Evolutionary conservation across 2,329 filamentous ascomycete genomes (phyloP).

Genomic region (Xylariomycetidae sp.): DNA sequence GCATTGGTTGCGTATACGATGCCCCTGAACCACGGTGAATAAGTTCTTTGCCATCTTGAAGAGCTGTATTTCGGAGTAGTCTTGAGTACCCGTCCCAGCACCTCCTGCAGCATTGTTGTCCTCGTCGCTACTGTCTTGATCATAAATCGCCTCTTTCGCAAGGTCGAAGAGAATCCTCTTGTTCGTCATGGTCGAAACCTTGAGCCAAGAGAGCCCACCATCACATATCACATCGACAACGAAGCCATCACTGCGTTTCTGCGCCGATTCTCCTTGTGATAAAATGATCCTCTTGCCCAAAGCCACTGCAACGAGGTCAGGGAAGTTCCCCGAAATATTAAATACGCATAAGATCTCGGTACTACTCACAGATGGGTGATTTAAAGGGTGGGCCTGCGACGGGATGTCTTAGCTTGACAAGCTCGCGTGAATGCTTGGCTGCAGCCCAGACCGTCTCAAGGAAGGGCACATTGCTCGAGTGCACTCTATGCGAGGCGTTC

Average conservation of each 20-base stretch:
- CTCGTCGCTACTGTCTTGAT: slow-evolving; percentile 23
- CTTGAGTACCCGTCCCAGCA: slow-evolving; percentile 1
- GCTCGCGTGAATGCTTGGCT: slow-evolving; percentile 21
- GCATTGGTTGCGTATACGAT: slow-evolving; percentile 21
- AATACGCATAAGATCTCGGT: too few species aligned
- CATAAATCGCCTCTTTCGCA: slow-evolving; percentile 26
- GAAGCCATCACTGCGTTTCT: slow-evolving; percentile 15
- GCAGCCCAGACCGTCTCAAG: slow-evolving; percentile 24
- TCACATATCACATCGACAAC: slow-evolving; percentile 25
- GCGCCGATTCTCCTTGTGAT: slow-evolving; percentile 18
- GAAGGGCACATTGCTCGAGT: slow-evolving; percentile 24
- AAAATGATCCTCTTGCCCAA: slow-evolving; percentile 24
- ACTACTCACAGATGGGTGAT: slow-evolving; percentile 17
- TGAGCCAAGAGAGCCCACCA: slow-evolving; percentile 25
- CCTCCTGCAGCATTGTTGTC: slow-evolving; percentile 7
- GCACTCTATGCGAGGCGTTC: slow-evolving; percentile 15
- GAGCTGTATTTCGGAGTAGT: slow-evolving; percentile 22
- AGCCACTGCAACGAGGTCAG: too few species aligned
- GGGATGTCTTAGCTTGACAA: slow-evolving; percentile 24
- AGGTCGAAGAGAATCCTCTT: slow-evolving; percentile 24
- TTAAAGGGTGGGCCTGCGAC: slow-evolving; percentile 19
- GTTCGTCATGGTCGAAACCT: slow-evolving; percentile 27
- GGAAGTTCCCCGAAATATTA: too few species aligned
- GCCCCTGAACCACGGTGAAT: slow-evolving; percentile 18
- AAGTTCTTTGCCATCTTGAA: slow-evolving; percentile 23